Conservation (phyloP, 176 grass and related monocot genomes). For the Oryza glaberrima region DNA sequence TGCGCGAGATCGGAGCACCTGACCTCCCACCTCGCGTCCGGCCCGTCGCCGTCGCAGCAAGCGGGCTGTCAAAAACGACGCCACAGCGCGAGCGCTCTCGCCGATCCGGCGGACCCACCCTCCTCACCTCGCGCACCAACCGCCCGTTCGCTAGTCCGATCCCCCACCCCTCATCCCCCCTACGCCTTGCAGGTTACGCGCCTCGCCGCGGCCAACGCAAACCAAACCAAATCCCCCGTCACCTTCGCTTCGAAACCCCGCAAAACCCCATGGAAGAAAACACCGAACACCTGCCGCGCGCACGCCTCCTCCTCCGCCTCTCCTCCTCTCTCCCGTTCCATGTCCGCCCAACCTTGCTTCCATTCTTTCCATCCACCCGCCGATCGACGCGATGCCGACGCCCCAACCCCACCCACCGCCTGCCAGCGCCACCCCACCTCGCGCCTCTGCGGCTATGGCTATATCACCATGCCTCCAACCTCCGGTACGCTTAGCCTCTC, state of each 20-base stretch:
- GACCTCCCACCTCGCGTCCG: neutral
- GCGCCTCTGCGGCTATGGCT: slow-evolving; percentile 27
- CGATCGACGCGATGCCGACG: slow-evolving; percentile 84
- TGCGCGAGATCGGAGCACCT: neutral
- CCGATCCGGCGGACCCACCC: slow-evolving; percentile 29
- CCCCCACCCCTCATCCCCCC: neutral
- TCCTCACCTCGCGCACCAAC: slow-evolving; percentile 20
- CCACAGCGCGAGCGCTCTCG: slow-evolving; percentile 32
- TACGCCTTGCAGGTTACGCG: slow-evolving; percentile 53
- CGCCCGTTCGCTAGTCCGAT: slow-evolving; percentile 32
- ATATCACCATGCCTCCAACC: slow-evolving; percentile 62
- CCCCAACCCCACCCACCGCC: slow-evolving; percentile 60
- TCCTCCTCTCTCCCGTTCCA: neutral
- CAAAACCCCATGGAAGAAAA: slow-evolving; percentile 49
- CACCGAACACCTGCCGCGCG: slow-evolving; percentile 47
- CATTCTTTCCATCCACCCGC: slow-evolving; percentile 90
- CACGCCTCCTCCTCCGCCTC: slow-evolving; percentile 14
- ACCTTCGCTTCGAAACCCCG: slow-evolving; percentile 79
- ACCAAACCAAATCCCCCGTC: slow-evolving; percentile 26
- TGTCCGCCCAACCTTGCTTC: slow-evolving; percentile 71
- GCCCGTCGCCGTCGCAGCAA: neutral
- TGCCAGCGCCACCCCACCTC: slow-evolving; percentile 47
- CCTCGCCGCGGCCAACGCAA: neutral
- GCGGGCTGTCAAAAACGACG: slow-evolving; percentile 38
- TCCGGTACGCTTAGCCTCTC: slow-evolving; percentile 56